phyloP scores from a whole-genome alignment of 345 rosid species.

The Aegle marmelos region DNA sequence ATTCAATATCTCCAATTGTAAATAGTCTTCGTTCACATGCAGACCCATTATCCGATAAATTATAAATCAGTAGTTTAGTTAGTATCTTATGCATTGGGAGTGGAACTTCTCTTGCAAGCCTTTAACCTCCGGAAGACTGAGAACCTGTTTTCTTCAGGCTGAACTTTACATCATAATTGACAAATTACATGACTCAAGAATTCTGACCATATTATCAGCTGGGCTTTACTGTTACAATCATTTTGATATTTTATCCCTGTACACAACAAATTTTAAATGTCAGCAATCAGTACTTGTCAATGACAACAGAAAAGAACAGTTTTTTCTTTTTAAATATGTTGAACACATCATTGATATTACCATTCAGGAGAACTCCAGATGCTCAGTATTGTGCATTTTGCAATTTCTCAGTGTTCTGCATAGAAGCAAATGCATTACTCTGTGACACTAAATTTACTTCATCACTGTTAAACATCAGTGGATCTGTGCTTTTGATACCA shows the following conservation, averaged over 20 bases:
- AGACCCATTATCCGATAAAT: background rate
- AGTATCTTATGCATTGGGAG: background rate
- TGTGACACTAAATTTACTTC: slow-evolving; percentile 13
- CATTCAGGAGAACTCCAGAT: slow-evolving; percentile 6
- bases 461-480: background rate
- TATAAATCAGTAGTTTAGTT: background rate
- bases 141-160: background rate
- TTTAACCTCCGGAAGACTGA: slow-evolving; percentile 3
- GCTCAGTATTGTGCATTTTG: slow-evolving; percentile 9
- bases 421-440: slow-evolving; percentile 2
- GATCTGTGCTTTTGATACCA: slow-evolving; percentile 1
- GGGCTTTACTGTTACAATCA: slow-evolving; percentile 1
- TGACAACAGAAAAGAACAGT: background rate
- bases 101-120: slow-evolving; percentile 4
- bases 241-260: slow-evolving; percentile 28
- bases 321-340: background rate
- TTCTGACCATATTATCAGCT: slow-evolving; percentile 11
- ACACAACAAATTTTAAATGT: slow-evolving; percentile 9
- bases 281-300: slow-evolving; percentile 7
- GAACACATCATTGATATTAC: slow-evolving; percentile 7
- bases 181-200: background rate
- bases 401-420: slow-evolving; percentile 7
- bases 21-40: background rate
- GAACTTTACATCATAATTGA: background rate
- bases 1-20: background rate